These are phyloP conservation scores for Fusarium sp. DNA, from an alignment of 2,329 filamentous ascomycete genomes.

Conservation along the genomic window DNA sequence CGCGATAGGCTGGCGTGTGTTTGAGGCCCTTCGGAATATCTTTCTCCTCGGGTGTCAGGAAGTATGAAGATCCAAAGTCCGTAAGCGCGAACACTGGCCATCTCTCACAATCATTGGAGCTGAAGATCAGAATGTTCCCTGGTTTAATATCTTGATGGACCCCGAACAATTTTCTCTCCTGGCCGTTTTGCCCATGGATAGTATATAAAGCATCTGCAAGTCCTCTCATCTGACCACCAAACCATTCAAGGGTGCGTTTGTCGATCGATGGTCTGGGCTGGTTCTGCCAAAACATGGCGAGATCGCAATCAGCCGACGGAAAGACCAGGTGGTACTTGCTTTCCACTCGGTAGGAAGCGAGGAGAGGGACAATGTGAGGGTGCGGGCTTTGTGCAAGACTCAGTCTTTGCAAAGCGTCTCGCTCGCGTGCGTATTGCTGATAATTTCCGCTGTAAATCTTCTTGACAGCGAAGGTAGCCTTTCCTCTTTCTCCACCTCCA, in stretches of 20 bases:
- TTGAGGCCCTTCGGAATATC: rapidly evolving
- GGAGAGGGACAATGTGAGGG: neutral
- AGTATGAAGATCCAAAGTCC: neutral
- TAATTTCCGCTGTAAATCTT: rapidly evolving
- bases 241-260: neutral
- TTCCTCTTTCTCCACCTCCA: too few species aligned
- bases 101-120: rapidly evolving
- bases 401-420: neutral
- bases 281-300: neutral
- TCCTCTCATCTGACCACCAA: neutral
- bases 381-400: neutral
- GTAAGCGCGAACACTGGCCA: rapidly evolving
- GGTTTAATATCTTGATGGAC: neutral
- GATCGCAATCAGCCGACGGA: neutral
- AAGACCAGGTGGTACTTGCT: neutral
- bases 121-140: neutral
- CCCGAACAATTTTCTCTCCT: rapidly evolving
- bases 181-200: neutral
- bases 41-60: rapidly evolving
- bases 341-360: neutral
- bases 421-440: neutral
- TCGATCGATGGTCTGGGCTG: neutral
- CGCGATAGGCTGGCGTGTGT: neutral
- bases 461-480: neutral
- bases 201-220: neutral